A percentile compares a stretch with the other conserved stretches of the same genome.
phyloP scores from a whole-genome alignment of 1,284 basidiomycete genomes.

The Heterobasidion occidentale region DNA sequence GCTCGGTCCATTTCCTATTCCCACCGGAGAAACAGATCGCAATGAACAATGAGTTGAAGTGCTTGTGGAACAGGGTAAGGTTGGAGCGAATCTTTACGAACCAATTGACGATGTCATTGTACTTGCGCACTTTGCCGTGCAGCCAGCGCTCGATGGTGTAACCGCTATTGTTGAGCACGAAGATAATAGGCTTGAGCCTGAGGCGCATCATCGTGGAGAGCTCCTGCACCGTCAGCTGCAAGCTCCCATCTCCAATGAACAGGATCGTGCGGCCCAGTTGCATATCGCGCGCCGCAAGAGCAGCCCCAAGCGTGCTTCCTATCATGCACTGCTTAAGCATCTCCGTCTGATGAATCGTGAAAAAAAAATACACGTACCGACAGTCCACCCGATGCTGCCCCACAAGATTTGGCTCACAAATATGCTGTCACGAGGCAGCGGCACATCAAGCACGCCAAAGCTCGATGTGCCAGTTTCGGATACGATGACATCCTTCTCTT shows the following conservation, averaged over 20 bases:
- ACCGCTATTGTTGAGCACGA: conserved; percentile 86
- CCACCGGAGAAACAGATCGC: background rate
- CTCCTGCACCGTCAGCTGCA: conserved; percentile 73
- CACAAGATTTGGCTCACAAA: conserved; percentile 77
- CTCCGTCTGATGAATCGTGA: background rate
- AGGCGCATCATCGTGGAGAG: conserved; percentile 72
- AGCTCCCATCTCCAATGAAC: conserved; percentile 82
- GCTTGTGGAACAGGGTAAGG: background rate
- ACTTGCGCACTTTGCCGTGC: conserved; percentile 58
- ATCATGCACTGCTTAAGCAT: conserved; percentile 22
- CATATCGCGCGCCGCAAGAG: conserved; percentile 69
- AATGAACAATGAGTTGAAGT: background rate
- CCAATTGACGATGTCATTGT: conserved; percentile 72
- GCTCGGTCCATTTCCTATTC: conserved; percentile 45
- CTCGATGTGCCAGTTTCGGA: conserved; percentile 69
- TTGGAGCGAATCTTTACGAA: conserved; percentile 6
- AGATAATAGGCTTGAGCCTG: conserved; percentile 69
- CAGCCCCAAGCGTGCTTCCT: conserved; percentile 68
- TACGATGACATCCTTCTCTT: conserved; percentile 69
- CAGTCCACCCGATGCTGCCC: conserved; percentile 83
- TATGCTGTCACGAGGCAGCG: conserved; percentile 58
- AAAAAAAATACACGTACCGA: background rate
- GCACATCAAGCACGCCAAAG: conserved; percentile 54
- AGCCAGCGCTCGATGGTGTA: conserved; percentile 84
- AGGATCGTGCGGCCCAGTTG: conserved; percentile 65